These are phyloP conservation scores for Marvania coccoides DNA, from an alignment of 139 green algal species.

Conservation along the genomic window DNA sequence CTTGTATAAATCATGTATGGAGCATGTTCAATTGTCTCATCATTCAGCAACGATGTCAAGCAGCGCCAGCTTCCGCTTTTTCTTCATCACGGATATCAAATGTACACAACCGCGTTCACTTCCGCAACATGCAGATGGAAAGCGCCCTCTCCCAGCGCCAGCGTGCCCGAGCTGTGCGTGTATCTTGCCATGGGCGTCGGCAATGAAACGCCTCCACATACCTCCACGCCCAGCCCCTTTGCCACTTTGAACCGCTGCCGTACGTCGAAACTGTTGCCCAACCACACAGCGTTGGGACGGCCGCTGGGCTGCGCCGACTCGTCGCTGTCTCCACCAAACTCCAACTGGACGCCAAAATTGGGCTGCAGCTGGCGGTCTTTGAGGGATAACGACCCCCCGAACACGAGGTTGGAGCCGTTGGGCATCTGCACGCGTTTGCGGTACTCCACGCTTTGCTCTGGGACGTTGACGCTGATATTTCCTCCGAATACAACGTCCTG, in stretches of 20 bases:
- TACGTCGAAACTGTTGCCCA: slow-evolving; percentile 18
- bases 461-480: slow-evolving; percentile 18
- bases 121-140: slow-evolving; percentile 37
- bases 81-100: slow-evolving; percentile 9
- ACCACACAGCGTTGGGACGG: slow-evolving; percentile 1
- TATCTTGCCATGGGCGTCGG: slow-evolving; percentile 28
- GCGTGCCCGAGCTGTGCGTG: neutral
- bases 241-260: slow-evolving; percentile 21
- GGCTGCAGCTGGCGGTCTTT: slow-evolving; percentile 1
- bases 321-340: slow-evolving; percentile 1
- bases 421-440: slow-evolving; percentile 7
- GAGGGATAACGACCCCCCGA: neutral
- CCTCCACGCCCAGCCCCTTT: slow-evolving; percentile 24
- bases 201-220: slow-evolving; percentile 25
- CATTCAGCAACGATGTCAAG: too few species aligned
- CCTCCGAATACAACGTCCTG: slow-evolving; percentile 17
- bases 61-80: neutral
- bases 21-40: too few species aligned
- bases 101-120: slow-evolving; percentile 42
- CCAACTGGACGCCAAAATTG: slow-evolving; percentile 5
- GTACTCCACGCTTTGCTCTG: slow-evolving; percentile 20
- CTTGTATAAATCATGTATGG: too few species aligned
- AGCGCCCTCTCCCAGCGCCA: slow-evolving; percentile 30
- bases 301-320: slow-evolving; percentile 10
- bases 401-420: neutral